Evolutionary conservation across 2,329 filamentous ascomycete species (phyloP).

Genomic region (Geosmithia flava): DNA sequence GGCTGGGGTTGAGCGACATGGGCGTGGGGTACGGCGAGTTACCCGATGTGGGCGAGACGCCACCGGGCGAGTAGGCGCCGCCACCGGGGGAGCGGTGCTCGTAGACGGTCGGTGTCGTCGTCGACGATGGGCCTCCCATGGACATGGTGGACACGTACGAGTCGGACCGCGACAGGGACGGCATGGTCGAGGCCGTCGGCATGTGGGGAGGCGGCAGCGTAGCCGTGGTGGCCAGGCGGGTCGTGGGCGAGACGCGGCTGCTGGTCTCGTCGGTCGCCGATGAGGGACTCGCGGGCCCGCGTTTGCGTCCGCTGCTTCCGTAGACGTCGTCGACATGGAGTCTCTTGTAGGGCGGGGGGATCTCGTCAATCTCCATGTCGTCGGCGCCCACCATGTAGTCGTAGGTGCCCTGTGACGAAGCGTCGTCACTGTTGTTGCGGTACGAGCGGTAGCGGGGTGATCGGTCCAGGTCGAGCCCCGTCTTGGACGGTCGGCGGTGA

Average conservation of each 20-base stretch:
- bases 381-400: constrained; percentile 20
- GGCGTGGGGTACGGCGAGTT: constrained; percentile 37
- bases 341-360: constrained; percentile 30
- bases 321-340: constrained; percentile 36
- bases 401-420: constrained; percentile 30
- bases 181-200: constrained; percentile 9
- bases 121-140: constrained; percentile 20
- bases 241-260: constrained; percentile 38
- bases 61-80: constrained; percentile 31
- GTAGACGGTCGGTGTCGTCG: constrained; percentile 30
- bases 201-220: constrained; percentile 10
- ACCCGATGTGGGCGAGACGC: constrained; percentile 35
- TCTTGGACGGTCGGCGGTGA: constrained; percentile 30
- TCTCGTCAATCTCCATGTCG: constrained; percentile 40
- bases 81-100: constrained; percentile 34
- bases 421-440: constrained; percentile 41
- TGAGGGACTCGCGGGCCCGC: constrained; percentile 39
- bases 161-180: constrained; percentile 31
- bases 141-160: constrained; percentile 35
- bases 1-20: constrained; percentile 35
- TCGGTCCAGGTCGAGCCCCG: constrained; percentile 29
- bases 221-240: constrained; percentile 33
- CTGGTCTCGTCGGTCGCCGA: constrained; percentile 18
- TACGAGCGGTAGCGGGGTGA: constrained; percentile 31
- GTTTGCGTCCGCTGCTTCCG: constrained; percentile 33